A percentile compares a stretch with the other conserved stretches of the same genome.
These are phyloP conservation scores for Euptelea pleiosperma DNA, from an alignment of 164 flowering plant species.

Conservation along the genomic window DNA sequence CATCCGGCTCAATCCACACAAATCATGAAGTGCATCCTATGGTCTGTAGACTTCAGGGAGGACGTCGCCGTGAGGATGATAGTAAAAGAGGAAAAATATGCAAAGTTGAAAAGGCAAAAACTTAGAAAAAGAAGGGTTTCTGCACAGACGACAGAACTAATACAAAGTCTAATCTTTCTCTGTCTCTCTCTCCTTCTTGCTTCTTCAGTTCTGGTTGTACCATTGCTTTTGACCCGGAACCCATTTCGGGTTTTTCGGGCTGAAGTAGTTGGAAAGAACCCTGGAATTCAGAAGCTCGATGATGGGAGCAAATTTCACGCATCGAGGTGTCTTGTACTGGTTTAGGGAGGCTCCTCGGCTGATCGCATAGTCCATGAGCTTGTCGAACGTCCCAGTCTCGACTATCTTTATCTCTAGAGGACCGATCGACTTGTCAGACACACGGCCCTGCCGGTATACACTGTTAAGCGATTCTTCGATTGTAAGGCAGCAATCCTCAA, in stretches of 20 bases:
- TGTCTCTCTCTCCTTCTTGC: neutral
- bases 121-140: neutral
- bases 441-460: conserved; percentile 83
- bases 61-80: too few relatives aligned
- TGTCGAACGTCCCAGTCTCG: conserved; percentile 75
- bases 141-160: neutral
- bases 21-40: too few relatives aligned
- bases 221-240: conserved; percentile 77
- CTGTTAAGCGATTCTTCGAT: conserved; percentile 80
- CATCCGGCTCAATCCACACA: too few relatives aligned
- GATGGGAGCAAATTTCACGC: conserved; percentile 81
- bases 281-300: conserved; percentile 74
- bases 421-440: conserved; percentile 74
- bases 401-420: conserved; percentile 84
- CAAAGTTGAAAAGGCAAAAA: too few relatives aligned
- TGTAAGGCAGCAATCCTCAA: conserved; percentile 77
- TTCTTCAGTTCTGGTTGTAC: conserved; percentile 35
- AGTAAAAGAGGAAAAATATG: too few relatives aligned
- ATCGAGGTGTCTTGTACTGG: conserved; percentile 84
- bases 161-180: neutral
- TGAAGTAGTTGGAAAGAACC: conserved; percentile 53
- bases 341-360: conserved; percentile 80
- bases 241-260: conserved; percentile 91
- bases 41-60: too few relatives aligned
- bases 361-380: conserved; percentile 94